Conservation (phyloP, 1,139 yeast species). For the Hyphopichia pseudoburtonii region DNA sequence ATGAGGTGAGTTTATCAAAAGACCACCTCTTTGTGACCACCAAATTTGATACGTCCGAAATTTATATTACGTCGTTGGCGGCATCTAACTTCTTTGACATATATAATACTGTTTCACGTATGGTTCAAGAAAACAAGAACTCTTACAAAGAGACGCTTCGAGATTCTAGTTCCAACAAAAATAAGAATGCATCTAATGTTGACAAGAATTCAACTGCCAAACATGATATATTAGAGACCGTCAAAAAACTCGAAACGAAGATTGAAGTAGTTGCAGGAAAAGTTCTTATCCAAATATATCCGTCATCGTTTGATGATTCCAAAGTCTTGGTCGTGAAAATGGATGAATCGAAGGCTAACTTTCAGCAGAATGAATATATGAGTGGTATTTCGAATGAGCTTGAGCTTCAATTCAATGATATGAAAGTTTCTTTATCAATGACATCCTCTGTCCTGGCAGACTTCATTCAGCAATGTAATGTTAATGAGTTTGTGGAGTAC, state of each 20-base stretch:
- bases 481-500: conserved; percentile 54
- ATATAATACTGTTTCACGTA: conserved; percentile 65
- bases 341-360: conserved; percentile 59
- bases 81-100: conserved; percentile 83
- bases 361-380: conserved; percentile 55
- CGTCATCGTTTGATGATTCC: conserved; percentile 71
- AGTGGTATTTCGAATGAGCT: conserved; percentile 50
- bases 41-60: conserved; percentile 53
- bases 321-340: conserved; percentile 69
- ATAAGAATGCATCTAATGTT: conserved; percentile 10
- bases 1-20: conserved; percentile 41
- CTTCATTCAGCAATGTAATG: conserved; percentile 42
- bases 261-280: conserved; percentile 59
- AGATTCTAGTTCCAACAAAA: conserved; percentile 40
- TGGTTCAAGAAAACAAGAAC: conserved; percentile 68
- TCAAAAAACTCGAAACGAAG: conserved; percentile 53
- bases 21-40: conserved; percentile 65
- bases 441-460: conserved; percentile 46
- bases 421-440: conserved; percentile 64
- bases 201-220: conserved; percentile 15
- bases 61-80: conserved; percentile 78
- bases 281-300: conserved; percentile 65
- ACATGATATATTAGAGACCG: conserved; percentile 36
- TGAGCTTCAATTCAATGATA: conserved; percentile 57
- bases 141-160: conserved; percentile 73